Percentiles rank a stretch among this genome's conserved stretches.
Evolutionary conservation across 192 early-diverging fungal genomes (phyloP).

Genomic region (Backusella psychrophila): DNA sequence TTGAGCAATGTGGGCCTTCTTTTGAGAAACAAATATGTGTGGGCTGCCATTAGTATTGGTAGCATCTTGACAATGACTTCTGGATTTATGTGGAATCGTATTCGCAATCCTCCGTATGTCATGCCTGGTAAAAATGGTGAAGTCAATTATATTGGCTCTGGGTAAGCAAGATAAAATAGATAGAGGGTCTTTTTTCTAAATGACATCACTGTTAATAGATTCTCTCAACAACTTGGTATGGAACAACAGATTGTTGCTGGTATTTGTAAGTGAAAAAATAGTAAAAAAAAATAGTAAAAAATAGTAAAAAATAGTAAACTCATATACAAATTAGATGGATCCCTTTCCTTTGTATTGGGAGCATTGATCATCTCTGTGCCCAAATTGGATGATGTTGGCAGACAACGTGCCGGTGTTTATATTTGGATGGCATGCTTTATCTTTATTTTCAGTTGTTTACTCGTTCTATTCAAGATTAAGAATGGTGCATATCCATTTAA

Average conservation of each 20-base stretch:
- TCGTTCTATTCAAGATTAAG: constrained; percentile 69
- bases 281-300: no score
- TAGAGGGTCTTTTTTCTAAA: not conserved
- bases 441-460: constrained; percentile 59
- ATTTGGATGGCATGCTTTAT: constrained; percentile 61
- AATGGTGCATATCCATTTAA: constrained; percentile 71
- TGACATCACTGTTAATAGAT: constrained; percentile 17
- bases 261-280: constrained; percentile 75
- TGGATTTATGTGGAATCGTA: constrained; percentile 86
- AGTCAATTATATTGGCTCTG: constrained; percentile 57
- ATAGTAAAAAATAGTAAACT: no score
- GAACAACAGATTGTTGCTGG: constrained; percentile 72
- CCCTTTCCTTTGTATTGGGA: constrained; percentile 54
- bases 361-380: constrained; percentile 53
- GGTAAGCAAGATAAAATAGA: constrained; percentile 19
- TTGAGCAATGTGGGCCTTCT: constrained; percentile 38
- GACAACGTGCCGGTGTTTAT: constrained; percentile 61
- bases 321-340: constrained; percentile 48
- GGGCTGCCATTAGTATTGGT: constrained; percentile 47
- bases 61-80: constrained; percentile 67
- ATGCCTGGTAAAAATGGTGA: constrained; percentile 46
- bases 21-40: constrained; percentile 51
- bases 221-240: constrained; percentile 65
- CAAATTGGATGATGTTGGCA: constrained; percentile 44
- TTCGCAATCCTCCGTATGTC: constrained; percentile 68